Evolutionary conservation across 192 early-diverging fungal genomes (phyloP).

Genomic region (Entomortierella beljakovae): DNA sequence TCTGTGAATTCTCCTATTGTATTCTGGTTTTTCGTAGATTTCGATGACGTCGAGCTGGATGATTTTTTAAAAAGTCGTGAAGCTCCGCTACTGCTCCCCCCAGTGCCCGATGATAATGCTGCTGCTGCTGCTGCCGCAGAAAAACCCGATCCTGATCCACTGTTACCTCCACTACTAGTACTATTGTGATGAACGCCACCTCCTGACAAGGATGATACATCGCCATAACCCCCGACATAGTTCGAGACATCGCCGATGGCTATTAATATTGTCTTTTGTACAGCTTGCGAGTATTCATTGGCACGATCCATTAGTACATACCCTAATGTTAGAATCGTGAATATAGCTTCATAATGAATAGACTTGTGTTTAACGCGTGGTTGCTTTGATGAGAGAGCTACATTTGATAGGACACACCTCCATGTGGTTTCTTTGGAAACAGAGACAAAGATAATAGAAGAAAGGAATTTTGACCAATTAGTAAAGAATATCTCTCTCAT

Average conservation of each 20-base stretch:
- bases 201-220: slow-evolving; percentile 54
- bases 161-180: not conserved
- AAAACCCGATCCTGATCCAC: slow-evolving; percentile 2
- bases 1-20: slow-evolving; percentile 53
- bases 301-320: slow-evolving; percentile 47
- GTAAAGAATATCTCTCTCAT: too few relatives aligned
- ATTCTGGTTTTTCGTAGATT: slow-evolving; percentile 18
- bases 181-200: slow-evolving; percentile 14
- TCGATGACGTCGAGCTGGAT: slow-evolving; percentile 1
- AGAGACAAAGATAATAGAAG: slow-evolving; percentile 4
- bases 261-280: slow-evolving; percentile 30
- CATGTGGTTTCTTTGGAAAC: slow-evolving; percentile 61
- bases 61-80: slow-evolving; percentile 43
- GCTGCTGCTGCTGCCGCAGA: not conserved
- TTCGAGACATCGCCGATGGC: slow-evolving; percentile 44
- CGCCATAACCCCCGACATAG: slow-evolving; percentile 51
- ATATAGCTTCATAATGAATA: slow-evolving; percentile 67
- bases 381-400: slow-evolving; percentile 58
- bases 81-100: not conserved
- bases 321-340: slow-evolving; percentile 66
- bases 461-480: not conserved
- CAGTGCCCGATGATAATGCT: not conserved
- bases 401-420: slow-evolving; percentile 64
- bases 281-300: slow-evolving; percentile 24
- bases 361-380: slow-evolving; percentile 60